A percentile compares a stretch with the other conserved stretches of the same genome.
These are phyloP conservation scores for Podospora pseudoanserina DNA, from an alignment of 495 filamentous ascomycete species.

Conservation along the genomic window DNA sequence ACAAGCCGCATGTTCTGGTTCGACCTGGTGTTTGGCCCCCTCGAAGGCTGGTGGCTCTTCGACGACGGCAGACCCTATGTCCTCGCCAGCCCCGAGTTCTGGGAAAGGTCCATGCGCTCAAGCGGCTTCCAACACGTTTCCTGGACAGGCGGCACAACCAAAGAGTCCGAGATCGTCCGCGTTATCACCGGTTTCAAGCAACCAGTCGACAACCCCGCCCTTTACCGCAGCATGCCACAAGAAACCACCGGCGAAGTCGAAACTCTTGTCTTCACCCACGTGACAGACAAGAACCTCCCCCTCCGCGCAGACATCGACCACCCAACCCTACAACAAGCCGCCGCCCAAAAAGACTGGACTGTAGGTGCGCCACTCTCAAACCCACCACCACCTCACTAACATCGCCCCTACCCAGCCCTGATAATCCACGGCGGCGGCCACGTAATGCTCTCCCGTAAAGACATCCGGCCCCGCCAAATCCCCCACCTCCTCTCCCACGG, in stretches of 20 bases:
- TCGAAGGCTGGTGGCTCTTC: slow-evolving; percentile 56
- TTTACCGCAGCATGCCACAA: too few relatives aligned
- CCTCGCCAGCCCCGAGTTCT: slow-evolving; percentile 34
- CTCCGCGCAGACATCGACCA: too few relatives aligned
- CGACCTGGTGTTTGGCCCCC: slow-evolving; percentile 49
- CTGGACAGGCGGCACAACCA: slow-evolving; percentile 44
- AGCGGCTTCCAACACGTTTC: slow-evolving; percentile 47
- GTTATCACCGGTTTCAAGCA: slow-evolving; percentile 2
- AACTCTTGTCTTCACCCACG: too few relatives aligned
- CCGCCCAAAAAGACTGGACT: not conserved
- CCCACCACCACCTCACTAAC: not conserved
- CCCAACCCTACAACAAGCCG: too few relatives aligned
- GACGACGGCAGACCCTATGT: slow-evolving; percentile 48
- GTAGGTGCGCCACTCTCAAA: not conserved
- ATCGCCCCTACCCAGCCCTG: not conserved
- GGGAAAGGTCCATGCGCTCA: slow-evolving; percentile 39
- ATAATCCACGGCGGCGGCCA: not conserved
- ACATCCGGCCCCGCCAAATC: not conserved
- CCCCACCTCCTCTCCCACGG: not conserved
- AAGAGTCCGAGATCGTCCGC: slow-evolving; percentile 23
- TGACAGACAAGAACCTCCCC: too few relatives aligned
- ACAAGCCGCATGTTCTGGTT: slow-evolving; percentile 39
- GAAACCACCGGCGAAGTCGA: too few relatives aligned
- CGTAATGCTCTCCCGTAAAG: not conserved
- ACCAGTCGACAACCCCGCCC: too few relatives aligned